Percentiles rank a stretch among this genome's conserved stretches.
These are phyloP conservation scores for Suhomyces vadensis DNA, from an alignment of 805 yeast genomes.

Conservation along the genomic window DNA sequence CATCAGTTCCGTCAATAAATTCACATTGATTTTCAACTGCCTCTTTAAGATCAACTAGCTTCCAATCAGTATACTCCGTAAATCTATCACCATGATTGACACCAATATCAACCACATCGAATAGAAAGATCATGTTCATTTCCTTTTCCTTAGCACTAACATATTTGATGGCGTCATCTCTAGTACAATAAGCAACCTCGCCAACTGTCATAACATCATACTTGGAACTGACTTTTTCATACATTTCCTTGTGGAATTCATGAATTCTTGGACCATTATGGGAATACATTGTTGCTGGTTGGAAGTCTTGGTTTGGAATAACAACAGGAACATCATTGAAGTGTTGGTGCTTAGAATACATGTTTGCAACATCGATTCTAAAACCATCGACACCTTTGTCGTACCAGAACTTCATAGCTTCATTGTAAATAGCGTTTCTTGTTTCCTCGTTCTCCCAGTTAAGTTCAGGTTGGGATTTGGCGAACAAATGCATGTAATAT, in stretches of 20 bases:
- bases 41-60: constrained; percentile 41
- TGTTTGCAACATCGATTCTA: constrained; percentile 56
- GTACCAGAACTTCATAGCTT: constrained; percentile 54
- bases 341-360: constrained; percentile 49
- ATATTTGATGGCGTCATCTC: constrained; percentile 43
- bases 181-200: constrained; percentile 47
- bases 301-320: constrained; percentile 41
- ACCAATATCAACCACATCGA: constrained; percentile 39
- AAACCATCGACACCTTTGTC: constrained; percentile 59
- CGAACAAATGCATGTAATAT: constrained; percentile 55
- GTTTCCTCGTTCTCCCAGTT: constrained; percentile 57
- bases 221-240: constrained; percentile 38
- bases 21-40: constrained; percentile 19
- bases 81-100: constrained; percentile 34
- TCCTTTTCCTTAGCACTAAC: constrained; percentile 40
- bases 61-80: constrained; percentile 28
- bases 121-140: constrained; percentile 39
- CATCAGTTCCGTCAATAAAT: constrained; percentile 49
- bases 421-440: constrained; percentile 42
- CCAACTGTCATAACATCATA: constrained; percentile 60
- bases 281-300: constrained; percentile 33
- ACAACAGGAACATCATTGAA: constrained; percentile 51
- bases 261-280: constrained; percentile 57
- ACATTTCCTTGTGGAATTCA: constrained; percentile 57
- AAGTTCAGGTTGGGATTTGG: constrained; percentile 56